Percentiles rank a stretch among this genome's conserved stretches.
phyloP scores from a whole-genome alignment of 345 rosid species.

The Xanthoceras sorbifolium region DNA sequence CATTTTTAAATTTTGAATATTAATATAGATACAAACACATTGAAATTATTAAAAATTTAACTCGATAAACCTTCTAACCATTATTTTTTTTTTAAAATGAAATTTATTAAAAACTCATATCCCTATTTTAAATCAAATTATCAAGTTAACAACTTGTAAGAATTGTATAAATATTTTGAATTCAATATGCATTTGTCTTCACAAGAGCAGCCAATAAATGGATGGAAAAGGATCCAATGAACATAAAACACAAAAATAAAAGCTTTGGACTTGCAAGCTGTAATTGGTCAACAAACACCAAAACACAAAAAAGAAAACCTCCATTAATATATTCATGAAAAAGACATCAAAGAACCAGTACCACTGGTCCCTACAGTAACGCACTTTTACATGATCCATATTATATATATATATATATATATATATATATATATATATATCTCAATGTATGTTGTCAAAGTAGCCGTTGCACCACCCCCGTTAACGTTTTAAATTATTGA shows the following conservation, averaged over 20 bases:
- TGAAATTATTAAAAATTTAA: too few species aligned
- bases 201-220: background rate
- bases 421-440: background rate
- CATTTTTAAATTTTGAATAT: too few species aligned
- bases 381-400: constrained; percentile 16
- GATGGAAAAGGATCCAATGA: background rate
- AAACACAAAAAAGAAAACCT: background rate
- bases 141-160: too few species aligned
- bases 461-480: constrained; percentile 73
- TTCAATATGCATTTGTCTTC: background rate
- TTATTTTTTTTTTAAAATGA: too few species aligned
- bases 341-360: background rate
- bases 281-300: background rate
- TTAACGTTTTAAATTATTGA: constrained; percentile 27
- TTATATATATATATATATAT: constrained; percentile 8
- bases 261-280: background rate
- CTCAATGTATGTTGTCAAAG: constrained; percentile 34
- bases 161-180: too few species aligned
- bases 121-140: background rate
- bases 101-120: background rate
- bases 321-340: background rate
- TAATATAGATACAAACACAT: too few species aligned
- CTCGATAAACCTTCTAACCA: too few species aligned
- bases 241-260: background rate
- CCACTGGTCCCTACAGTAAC: constrained; percentile 11